These are phyloP conservation scores for Phytophthora citrophthora DNA, from an alignment of 352 stramenopile species.

Conservation along the genomic window DNA sequence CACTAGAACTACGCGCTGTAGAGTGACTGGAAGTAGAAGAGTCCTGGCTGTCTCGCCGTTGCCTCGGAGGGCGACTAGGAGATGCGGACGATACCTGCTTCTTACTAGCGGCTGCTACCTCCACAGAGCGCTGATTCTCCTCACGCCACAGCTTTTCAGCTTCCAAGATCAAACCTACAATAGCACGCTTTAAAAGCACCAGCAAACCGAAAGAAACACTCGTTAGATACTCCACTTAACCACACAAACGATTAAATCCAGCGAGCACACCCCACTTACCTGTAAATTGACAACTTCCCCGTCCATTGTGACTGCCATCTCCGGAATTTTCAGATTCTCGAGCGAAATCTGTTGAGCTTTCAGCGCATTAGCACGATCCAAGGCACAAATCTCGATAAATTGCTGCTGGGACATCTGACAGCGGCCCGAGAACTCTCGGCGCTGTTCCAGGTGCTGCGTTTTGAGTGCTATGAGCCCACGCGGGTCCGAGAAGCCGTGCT, in stretches of 20 bases:
- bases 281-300: slow-evolving; percentile 48
- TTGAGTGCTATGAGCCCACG: slow-evolving; percentile 62
- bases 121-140: slow-evolving; percentile 41
- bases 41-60: slow-evolving; percentile 42
- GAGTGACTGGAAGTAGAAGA: slow-evolving; percentile 47
- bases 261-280: slow-evolving; percentile 33
- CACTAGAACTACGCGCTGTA: slow-evolving; percentile 44
- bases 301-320: slow-evolving; percentile 68
- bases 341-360: slow-evolving; percentile 77
- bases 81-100: slow-evolving; percentile 25
- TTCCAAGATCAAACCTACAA: slow-evolving; percentile 75
- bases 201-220: slow-evolving; percentile 8
- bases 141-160: slow-evolving; percentile 70
- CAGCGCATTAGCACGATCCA: slow-evolving; percentile 67
- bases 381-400: slow-evolving; percentile 77
- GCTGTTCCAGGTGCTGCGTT: slow-evolving; percentile 68
- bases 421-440: slow-evolving; percentile 67
- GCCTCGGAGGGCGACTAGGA: slow-evolving; percentile 19
- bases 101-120: slow-evolving; percentile 27
- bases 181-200: slow-evolving; percentile 51
- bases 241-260: not conserved
- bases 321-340: slow-evolving; percentile 74
- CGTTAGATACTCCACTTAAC: slow-evolving; percentile 6
- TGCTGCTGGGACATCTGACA: slow-evolving; percentile 81
- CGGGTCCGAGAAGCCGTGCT: slow-evolving; percentile 49